Conservation (phyloP, 2,329 filamentous ascomycete genomes). For the Corinectria fuckeliana region DNA sequence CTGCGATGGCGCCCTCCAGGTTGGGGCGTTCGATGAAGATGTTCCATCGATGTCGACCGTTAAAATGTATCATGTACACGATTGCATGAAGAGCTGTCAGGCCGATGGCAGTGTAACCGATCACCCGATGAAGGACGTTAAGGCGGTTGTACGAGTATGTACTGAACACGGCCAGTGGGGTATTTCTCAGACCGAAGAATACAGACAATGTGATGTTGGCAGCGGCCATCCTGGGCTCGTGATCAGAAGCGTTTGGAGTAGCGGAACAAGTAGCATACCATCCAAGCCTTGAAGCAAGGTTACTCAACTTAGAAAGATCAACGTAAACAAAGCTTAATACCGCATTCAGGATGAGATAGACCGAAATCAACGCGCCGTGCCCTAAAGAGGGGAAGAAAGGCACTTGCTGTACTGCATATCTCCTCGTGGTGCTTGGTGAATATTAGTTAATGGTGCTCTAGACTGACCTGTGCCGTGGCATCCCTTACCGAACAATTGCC, state of each 20-base stretch:
- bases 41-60: conserved; percentile 11
- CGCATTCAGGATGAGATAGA: conserved; percentile 3
- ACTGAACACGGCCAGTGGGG: conserved; percentile 47
- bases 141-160: conserved; percentile 50
- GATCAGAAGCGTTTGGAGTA: not conserved
- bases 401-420: not conserved
- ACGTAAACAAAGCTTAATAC: conserved; percentile 3
- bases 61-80: conserved; percentile 43
- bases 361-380: not conserved
- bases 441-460: not conserved
- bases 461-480: not conserved
- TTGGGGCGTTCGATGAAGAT: conserved; percentile 7
- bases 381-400: conserved; percentile 3
- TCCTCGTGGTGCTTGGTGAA: not conserved
- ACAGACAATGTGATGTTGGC: conserved; percentile 49
- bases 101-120: conserved; percentile 50
- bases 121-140: conserved; percentile 54
- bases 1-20: conserved; percentile 33
- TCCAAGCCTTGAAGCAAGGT: conserved; percentile 25
- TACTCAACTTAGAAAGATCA: not conserved
- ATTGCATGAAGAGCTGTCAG: conserved; percentile 46
- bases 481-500: conserved; percentile 1
- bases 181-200: conserved; percentile 58
- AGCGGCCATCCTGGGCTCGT: conserved; percentile 49
- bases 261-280: conserved; percentile 15